Evolutionary conservation across 2,329 filamentous ascomycete species (phyloP).

Genomic region (Madurella mycetomatis): DNA sequence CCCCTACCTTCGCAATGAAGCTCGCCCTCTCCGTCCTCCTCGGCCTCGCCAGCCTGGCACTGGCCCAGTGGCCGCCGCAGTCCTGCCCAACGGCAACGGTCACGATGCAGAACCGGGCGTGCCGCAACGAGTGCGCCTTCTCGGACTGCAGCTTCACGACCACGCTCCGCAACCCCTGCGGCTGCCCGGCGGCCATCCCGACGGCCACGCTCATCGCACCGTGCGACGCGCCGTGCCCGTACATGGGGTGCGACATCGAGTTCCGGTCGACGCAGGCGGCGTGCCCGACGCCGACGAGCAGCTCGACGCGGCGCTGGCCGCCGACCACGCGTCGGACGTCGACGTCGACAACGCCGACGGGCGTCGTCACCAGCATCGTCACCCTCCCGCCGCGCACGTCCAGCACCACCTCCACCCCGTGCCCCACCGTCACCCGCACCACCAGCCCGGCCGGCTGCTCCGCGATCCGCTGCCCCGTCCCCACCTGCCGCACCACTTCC

Average conservation of each 20-base stretch:
- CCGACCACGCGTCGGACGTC: constrained; percentile 15
- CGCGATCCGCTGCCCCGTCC: constrained; percentile 34
- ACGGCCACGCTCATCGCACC: constrained; percentile 29
- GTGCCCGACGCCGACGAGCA: constrained; percentile 25
- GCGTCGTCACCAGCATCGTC: constrained; percentile 22
- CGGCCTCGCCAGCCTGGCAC: constrained; percentile 14
- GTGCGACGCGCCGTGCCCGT: constrained; percentile 29
- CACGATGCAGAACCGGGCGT: constrained; percentile 25
- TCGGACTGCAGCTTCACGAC: constrained; percentile 27
- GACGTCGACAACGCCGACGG: constrained; percentile 18
- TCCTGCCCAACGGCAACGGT: constrained; percentile 28
- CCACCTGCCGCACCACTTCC: constrained; percentile 30
- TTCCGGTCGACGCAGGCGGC: constrained; percentile 24
- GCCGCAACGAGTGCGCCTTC: constrained; percentile 24
- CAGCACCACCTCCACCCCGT: constrained; percentile 26
- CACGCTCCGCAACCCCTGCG: constrained; percentile 28
- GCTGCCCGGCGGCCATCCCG: constrained; percentile 26
- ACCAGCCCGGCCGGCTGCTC: constrained; percentile 32
- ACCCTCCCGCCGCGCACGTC: constrained; percentile 23
- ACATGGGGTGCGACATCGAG: constrained; percentile 28
- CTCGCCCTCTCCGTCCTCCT: constrained; percentile 9
- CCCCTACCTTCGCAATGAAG: constrained; percentile 16
- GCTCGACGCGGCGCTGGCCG: constrained; percentile 25
- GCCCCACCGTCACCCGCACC: constrained; percentile 33
- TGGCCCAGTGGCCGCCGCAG: constrained; percentile 15